Evolutionary conservation across 1,139 yeast genomes (phyloP).

Genomic region (Debaryomyces sp.): DNA sequence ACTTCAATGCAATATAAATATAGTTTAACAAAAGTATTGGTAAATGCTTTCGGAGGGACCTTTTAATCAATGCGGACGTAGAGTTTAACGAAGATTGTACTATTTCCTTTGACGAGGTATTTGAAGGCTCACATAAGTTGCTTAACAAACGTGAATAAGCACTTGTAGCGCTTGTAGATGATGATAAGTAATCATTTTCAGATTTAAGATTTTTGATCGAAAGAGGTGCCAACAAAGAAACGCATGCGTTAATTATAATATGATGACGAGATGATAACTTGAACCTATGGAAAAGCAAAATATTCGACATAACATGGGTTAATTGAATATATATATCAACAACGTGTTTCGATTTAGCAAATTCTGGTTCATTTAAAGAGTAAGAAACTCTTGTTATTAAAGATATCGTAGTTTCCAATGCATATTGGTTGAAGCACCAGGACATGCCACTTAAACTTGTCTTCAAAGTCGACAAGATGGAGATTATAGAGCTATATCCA

Average conservation of each 20-base stretch:
- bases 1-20: slow-evolving; percentile 52
- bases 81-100: slow-evolving; percentile 51
- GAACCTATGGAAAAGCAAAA: slow-evolving; percentile 68
- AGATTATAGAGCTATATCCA: background rate
- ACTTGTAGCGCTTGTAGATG: slow-evolving; percentile 34
- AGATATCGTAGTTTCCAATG: slow-evolving; percentile 55
- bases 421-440: slow-evolving; percentile 70
- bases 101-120: slow-evolving; percentile 20
- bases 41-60: slow-evolving; percentile 61
- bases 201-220: slow-evolving; percentile 24
- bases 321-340: slow-evolving; percentile 33
- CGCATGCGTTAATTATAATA: slow-evolving; percentile 52
- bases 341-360: slow-evolving; percentile 15
- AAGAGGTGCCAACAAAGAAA: slow-evolving; percentile 50
- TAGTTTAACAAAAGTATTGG: slow-evolving; percentile 64
- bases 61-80: slow-evolving; percentile 55
- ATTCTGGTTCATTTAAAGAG: slow-evolving; percentile 1
- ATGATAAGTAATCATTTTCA: background rate
- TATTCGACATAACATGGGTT: slow-evolving; percentile 52
- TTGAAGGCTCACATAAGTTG: slow-evolving; percentile 73
- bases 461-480: slow-evolving; percentile 30
- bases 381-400: slow-evolving; percentile 30
- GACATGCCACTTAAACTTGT: slow-evolving; percentile 47
- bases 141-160: slow-evolving; percentile 60
- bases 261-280: slow-evolving; percentile 77